Evolutionary conservation across 441 rosid species (phyloP), one percentile per base, ranked within the genome.

Genomic region (Theobroma grandiflorum): DNA sequence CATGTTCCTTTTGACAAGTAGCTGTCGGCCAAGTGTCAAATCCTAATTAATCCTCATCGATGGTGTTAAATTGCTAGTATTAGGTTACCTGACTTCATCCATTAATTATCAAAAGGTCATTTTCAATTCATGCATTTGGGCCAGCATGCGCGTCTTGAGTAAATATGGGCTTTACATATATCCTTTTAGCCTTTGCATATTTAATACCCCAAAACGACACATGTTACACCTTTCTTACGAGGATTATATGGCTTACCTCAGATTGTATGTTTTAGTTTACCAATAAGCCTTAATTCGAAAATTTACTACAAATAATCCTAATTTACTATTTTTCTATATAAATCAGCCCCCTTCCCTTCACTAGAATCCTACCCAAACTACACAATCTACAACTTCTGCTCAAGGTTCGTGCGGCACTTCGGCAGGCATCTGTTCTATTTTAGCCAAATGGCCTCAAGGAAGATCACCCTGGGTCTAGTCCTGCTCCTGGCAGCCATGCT

Each of bases 401-500:
- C 49, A 45, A 45, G 49, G 49, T 45, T 45, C 49, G 49, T 45
- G 31, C 31, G 31, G 31, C 3, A 66, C 31, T 55, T 55, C 1
- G 1, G 22, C 10, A n/a, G 11, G 11, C 31, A 7, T 67, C 45
- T 57, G n/a, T n/a, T n/a, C 22, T 20, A 31, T 61, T 38, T 11
- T 26, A 59, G 64, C 9, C 42, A 81, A 6, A 84, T 84, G 87
- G 83, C 83, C 58, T 72, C 61, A 40, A 73, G 76, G 50, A 81
- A 74, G 47, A 53, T 84, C 61, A 69, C 68, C 4, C 18, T 18
- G 50, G 58, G 74, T 84, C 71, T 77, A 55, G 22, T 65, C 14
- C 26, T 86, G 33, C 84, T 85, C 50, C 50, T 83, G 4, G 55
- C 72, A 35, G 52, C 82, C 43, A 53, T 82, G 81, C 43, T 85